Conservation (phyloP, 768 basidiomycete species). For the Trametopsis cervina region DNA sequence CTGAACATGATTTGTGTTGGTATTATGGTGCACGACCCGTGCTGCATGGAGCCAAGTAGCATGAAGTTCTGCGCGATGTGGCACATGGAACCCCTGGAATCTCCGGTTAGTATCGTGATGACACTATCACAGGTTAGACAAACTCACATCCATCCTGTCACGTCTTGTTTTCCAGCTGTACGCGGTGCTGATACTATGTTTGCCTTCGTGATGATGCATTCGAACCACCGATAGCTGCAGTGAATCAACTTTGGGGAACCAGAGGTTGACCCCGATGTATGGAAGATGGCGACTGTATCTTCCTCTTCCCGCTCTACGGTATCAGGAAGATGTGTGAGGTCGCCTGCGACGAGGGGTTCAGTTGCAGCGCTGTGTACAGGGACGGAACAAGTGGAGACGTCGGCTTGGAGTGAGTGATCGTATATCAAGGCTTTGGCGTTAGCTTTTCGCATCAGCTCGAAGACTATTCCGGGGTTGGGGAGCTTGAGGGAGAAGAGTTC, state of each 20-base stretch:
- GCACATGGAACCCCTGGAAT: conserved; percentile 71
- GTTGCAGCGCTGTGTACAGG: conserved; percentile 40
- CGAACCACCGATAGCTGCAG: conserved; percentile 61
- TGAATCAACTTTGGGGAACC: conserved; percentile 76
- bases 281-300: conserved; percentile 62
- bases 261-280: conserved; percentile 80
- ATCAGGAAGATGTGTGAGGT: conserved; percentile 35
- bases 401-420: conserved; percentile 47
- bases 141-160: conserved; percentile 67
- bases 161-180: conserved; percentile 48
- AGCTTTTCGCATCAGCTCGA: conserved; percentile 54
- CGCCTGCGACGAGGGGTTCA: conserved; percentile 30
- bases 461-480: conserved; percentile 59
- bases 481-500: conserved; percentile 70
- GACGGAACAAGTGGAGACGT: conserved; percentile 39
- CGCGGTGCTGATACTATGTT: conserved; percentile 39
- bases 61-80: conserved; percentile 76
- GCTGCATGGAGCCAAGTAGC: conserved; percentile 65
- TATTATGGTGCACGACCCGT: conserved; percentile 67
- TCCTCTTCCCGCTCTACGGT: conserved; percentile 29
- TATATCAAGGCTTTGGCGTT: conserved; percentile 56
- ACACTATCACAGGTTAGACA: too few species aligned
- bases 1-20: conserved; percentile 60
- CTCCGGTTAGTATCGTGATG: conserved; percentile 26
- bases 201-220: conserved; percentile 56